Base-by-base conservation (phyloP, 1,139 yeast species). In the Suzukiozyma palmioleophila region DNA sequence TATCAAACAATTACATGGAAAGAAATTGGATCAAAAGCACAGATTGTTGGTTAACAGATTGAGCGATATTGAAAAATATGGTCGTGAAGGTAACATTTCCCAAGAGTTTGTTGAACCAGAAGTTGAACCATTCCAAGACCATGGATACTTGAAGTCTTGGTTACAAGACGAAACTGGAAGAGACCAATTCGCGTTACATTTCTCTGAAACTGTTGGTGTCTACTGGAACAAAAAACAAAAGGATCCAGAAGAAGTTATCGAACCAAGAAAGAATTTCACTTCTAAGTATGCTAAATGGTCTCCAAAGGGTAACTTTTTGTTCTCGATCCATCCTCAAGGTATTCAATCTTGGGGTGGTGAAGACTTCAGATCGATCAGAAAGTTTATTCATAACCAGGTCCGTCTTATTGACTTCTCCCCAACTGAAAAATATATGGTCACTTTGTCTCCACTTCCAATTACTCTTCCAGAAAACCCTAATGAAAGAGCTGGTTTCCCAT, bases 281-380 rank as follows among this genome's bases (percentile, higher is more conserved):
- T 82, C 89, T 43, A 84, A 87, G 49, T 86, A 81, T 52, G 86
- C 90, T 53, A 83, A 84, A 59, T 92, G 90, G 73, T 89, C 97
- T 39, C 96, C 97, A 54, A 81, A 82, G 65, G 99, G 99, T 62
- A 83, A 94, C 21, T 90, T 79, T 56, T 69, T 92, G 50, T 81
- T 87, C 54, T 84, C 97, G 2, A 76, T 89, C 57, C 97, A 92
- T 63, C 89, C 90, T 41, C 96, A 88, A 66, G 98, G 98, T 71
- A 81, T 89, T 42, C 95, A 89, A 62, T 77, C 94, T 28, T 92
- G 97, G 95, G 98, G 97, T 59, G 97, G 97, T 47, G 77, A 78
- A 38, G 75, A 79, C 35, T 89, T 89, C 61, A 77, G 75, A 48
- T 77, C 86, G 54, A 71, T 89, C 51, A 80, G 77, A 53, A 84